A percentile compares a stretch with the other conserved stretches of the same genome.
phyloP scores from a whole-genome alignment of 2,329 filamentous ascomycete species.

The Arthrocladium fulminans region DNA sequence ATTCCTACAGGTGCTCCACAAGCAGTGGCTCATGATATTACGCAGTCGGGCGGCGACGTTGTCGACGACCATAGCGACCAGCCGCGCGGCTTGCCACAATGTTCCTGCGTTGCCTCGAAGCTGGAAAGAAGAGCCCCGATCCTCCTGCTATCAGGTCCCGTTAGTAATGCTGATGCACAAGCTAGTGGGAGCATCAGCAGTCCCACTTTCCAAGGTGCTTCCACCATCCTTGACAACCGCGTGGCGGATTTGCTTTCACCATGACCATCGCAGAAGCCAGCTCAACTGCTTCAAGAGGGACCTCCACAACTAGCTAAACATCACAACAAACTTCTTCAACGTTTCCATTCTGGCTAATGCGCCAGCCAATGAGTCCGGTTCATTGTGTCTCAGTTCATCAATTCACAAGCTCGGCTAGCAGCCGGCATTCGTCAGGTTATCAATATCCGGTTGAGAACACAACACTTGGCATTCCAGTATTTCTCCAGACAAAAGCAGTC shows the following conservation, averaged over 20 bases:
- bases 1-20: no score
- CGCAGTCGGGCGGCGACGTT: no score
- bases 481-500: conserved; percentile 66
- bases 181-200: neutral
- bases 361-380: conserved; percentile 57
- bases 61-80: no score
- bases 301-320: conserved; percentile 64
- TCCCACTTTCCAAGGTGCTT: conserved; percentile 54
- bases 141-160: neutral
- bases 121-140: no score
- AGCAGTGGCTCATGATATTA: no score
- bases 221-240: conserved; percentile 53
- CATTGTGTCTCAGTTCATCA: conserved; percentile 63
- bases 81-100: no score
- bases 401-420: conserved; percentile 55
- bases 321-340: conserved; percentile 59
- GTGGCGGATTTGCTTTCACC: conserved; percentile 59
- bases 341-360: conserved; percentile 57
- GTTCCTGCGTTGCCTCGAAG: no score
- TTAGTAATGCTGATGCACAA: neutral
- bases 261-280: conserved; percentile 68
- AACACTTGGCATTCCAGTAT: conserved; percentile 60
- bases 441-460: conserved; percentile 61
- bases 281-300: conserved; percentile 61
- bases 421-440: conserved; percentile 56